Conservation (phyloP, 192 early-diverging fungal species). For the Mortierella claussenii region DNA sequence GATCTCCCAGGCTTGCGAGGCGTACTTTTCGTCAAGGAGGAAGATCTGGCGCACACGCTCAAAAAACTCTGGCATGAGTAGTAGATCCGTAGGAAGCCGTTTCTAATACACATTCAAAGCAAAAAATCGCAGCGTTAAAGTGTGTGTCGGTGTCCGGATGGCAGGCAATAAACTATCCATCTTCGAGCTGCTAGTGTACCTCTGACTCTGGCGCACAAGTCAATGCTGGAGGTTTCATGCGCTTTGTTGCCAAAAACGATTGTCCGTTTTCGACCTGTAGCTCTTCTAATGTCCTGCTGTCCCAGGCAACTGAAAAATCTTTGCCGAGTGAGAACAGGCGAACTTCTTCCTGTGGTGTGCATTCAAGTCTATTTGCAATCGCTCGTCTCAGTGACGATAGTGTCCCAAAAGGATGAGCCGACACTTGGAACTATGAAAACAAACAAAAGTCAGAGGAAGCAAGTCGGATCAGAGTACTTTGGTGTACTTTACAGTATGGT, state of each 20-base stretch:
- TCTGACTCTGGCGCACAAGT: neutral
- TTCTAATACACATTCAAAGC: constrained; percentile 7
- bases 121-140: neutral
- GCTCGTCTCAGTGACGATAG: constrained; percentile 37
- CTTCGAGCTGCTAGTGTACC: neutral
- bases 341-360: constrained; percentile 28
- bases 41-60: constrained; percentile 55
- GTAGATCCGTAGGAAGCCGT: constrained; percentile 48
- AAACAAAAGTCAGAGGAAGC: no score
- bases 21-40: constrained; percentile 56
- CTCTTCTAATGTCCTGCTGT: constrained; percentile 54
- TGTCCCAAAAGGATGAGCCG: constrained; percentile 47
- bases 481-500: no score
- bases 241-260: constrained; percentile 45
- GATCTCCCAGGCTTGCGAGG: constrained; percentile 54
- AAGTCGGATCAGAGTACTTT: no score
- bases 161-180: neutral
- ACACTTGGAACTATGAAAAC: constrained; percentile 46
- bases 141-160: neutral
- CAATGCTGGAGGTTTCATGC: neutral
- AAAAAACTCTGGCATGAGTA: constrained; percentile 53
- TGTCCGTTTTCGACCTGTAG: constrained; percentile 46
- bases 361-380: constrained; percentile 41
- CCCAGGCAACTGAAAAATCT: constrained; percentile 32
- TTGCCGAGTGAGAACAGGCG: constrained; percentile 52